Evolutionary conservation across 805 yeast species (phyloP), one percentile per base, ranked within the genome.

Genomic region (Saturnispora galanensis): DNA sequence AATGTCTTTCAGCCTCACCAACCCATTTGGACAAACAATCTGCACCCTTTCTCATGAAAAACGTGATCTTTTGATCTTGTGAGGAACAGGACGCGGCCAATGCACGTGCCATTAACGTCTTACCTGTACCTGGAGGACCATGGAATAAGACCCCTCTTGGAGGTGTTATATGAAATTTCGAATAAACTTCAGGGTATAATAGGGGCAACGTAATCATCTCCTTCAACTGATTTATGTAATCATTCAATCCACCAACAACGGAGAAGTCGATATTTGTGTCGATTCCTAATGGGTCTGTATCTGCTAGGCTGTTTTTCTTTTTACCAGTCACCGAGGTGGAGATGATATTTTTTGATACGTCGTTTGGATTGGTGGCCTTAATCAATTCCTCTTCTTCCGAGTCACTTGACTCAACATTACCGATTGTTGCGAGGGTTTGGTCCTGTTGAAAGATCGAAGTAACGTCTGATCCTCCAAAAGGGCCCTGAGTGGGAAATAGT

Each of bases 61-160:
- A 93, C 0, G 98, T 88, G 47, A 93, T 88, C 53, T 93, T 90
- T 49, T 82, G 71, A 11, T 81, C 80, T 13, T 84, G 80, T 0
- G 94, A 77, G 0, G 96, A 84, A 55, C 96, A 88, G 52, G 95
- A 84, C 0, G 97, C 93, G 1, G 98, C 98, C 42, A 93, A 68
- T 0, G 98, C 98, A 48, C 98, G 69, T 0, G 98, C 98, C 96
- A 93, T 87, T 42, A 93, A 72, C 0, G 98, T 93, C 60, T 93
- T 93, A 73, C 98, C 98, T 0, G 98, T 93, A 51, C 98, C 98
- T 3, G 98, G 98, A 4, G 98, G 98, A 39, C 98, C 98, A 63
- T 93, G 98, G 65, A 93, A 93, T 45, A 93, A 64, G 1, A 93
- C 98, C 50, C 98, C 98, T 52, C 98, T 70, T 15, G 98, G 98